phyloP scores from a whole-genome alignment of 208 protist genomes.

The Leishmania gerbilli region DNA sequence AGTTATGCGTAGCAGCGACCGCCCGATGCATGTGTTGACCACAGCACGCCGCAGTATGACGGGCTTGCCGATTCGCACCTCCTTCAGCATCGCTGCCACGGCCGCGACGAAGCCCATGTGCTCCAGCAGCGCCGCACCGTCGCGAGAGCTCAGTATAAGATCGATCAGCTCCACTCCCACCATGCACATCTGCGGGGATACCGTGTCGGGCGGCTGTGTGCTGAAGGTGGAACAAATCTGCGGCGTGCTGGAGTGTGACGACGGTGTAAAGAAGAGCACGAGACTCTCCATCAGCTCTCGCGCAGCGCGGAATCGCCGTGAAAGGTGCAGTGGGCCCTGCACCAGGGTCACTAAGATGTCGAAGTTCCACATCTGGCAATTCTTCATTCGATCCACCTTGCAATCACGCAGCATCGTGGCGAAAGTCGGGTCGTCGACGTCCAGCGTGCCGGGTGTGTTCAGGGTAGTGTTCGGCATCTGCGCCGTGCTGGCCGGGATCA shows the following conservation, averaged over 20 bases:
- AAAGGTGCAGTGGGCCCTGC: conserved; percentile 68
- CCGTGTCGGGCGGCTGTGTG: conserved; percentile 42
- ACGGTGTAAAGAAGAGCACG: conserved; percentile 76
- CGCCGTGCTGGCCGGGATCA: conserved; percentile 27
- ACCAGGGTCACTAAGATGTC: conserved; percentile 76
- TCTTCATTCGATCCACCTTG: conserved; percentile 47
- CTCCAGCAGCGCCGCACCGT: conserved; percentile 65
- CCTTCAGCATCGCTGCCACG: conserved; percentile 59
- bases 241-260: conserved; percentile 18
- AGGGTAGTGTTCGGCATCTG: conserved; percentile 35
- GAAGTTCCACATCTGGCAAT: conserved; percentile 63
- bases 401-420: conserved; percentile 52
- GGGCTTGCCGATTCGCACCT: conserved; percentile 64
- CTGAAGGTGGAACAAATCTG: conserved; percentile 62
- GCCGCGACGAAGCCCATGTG: conserved; percentile 48
- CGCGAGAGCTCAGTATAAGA: conserved; percentile 71
- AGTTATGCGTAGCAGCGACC: conserved; percentile 80
- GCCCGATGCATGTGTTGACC: conserved; percentile 60
- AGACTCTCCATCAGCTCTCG: conserved; percentile 58
- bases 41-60: conserved; percentile 50
- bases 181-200: conserved; percentile 56
- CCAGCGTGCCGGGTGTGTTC: conserved; percentile 42
- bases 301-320: conserved; percentile 50
- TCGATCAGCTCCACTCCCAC: conserved; percentile 79
- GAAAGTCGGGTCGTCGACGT: conserved; percentile 73